Evolutionary conservation across 352 stramenopile species (phyloP).

Genomic region (Phytophthora crassamura): DNA sequence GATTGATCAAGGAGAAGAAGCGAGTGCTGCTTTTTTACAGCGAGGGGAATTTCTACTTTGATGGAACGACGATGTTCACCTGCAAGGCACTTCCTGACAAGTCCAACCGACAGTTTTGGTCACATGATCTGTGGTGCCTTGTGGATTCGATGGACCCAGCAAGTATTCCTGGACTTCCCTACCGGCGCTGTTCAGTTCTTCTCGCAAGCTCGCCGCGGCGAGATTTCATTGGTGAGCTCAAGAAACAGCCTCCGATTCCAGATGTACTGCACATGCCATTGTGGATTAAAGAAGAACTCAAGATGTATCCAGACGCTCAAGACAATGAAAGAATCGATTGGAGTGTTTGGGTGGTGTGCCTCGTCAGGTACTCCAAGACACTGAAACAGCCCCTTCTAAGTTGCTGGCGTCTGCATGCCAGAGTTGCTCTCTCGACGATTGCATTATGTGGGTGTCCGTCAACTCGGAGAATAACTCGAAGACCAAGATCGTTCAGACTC

Average conservation of each 20-base stretch:
- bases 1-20: conserved; percentile 42
- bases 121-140: conserved; percentile 39
- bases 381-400: conserved; percentile 19
- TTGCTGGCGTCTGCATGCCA: conserved; percentile 32
- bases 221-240: conserved; percentile 43
- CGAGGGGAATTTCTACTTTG: conserved; percentile 30
- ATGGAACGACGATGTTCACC: conserved; percentile 28
- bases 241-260: conserved; percentile 38
- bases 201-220: conserved; percentile 36
- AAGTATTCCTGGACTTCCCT: conserved; percentile 22
- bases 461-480: conserved; percentile 34
- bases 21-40: conserved; percentile 28
- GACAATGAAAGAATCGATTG: conserved; percentile 26
- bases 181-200: conserved; percentile 25
- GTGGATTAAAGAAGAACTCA: conserved; percentile 41
- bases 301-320: conserved; percentile 32
- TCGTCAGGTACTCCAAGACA: conserved; percentile 41
- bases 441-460: conserved; percentile 36
- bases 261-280: conserved; percentile 42
- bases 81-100: conserved; percentile 8
- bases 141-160: conserved; percentile 34
- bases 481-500: conserved; percentile 36
- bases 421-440: conserved; percentile 41
- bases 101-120: conserved; percentile 28
- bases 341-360: conserved; percentile 39